Evolutionary conservation across 2,329 filamentous ascomycete genomes (phyloP).

Genomic region (Epichloe hybrida): DNA sequence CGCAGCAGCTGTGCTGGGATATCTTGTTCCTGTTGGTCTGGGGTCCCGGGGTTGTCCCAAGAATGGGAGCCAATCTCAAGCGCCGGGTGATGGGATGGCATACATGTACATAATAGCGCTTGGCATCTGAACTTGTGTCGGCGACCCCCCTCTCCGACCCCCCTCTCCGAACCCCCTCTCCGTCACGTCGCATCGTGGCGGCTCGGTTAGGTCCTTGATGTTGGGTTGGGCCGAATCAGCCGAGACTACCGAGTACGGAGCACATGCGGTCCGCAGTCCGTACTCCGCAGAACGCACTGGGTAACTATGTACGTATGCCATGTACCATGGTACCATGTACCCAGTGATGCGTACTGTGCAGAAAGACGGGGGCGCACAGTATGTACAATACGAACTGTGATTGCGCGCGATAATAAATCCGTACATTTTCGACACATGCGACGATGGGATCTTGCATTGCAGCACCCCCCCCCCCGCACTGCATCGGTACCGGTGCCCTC

Average conservation of each 20-base stretch:
- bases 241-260: background rate
- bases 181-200: background rate
- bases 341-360: background rate
- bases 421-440: too few relatives aligned
- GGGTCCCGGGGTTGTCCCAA: background rate
- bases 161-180: background rate
- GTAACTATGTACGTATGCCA: too few relatives aligned
- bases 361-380: background rate
- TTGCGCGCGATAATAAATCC: too few relatives aligned
- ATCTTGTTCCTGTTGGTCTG: too few relatives aligned
- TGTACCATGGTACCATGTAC: too few relatives aligned
- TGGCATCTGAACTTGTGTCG: slow-evolving; percentile 1
- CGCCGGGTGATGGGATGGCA: background rate
- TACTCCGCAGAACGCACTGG: too few relatives aligned
- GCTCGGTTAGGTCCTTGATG: background rate
- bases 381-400: too few relatives aligned
- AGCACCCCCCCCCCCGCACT: background rate
- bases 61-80: background rate
- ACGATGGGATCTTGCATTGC: background rate
- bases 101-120: background rate
- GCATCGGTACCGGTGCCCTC: background rate
- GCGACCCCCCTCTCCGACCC: background rate
- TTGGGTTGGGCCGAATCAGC: background rate
- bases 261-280: too few relatives aligned
- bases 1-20: too few relatives aligned